Conservation (phyloP, 176 grass and related monocot species). For the Hyparrhenia diplandra region DNA sequence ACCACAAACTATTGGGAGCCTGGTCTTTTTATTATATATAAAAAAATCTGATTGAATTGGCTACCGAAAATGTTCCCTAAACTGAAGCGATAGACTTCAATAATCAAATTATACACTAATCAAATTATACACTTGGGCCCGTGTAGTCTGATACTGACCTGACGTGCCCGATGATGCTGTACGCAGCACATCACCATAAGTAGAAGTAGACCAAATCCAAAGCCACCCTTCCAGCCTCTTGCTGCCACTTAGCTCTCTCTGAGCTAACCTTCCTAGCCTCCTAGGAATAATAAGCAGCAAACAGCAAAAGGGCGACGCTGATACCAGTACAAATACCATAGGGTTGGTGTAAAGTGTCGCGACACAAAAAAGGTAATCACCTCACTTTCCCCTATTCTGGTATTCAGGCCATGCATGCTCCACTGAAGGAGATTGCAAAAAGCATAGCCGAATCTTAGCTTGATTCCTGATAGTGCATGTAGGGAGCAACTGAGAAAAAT, state of each 20-base stretch:
- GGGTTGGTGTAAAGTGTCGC: slow-evolving; percentile 18
- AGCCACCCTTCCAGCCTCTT: background rate
- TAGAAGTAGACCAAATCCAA: background rate
- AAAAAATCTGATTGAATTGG: background rate
- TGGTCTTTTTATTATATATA: too few relatives aligned
- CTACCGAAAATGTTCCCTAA: slow-evolving; percentile 1
- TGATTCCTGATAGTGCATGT: background rate
- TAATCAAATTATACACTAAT: background rate
- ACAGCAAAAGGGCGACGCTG: background rate
- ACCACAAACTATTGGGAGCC: background rate
- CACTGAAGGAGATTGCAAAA: slow-evolving; percentile 18
- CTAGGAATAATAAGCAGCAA: slow-evolving; percentile 9
- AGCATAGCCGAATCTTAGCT: slow-evolving; percentile 6
- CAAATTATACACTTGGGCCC: background rate
- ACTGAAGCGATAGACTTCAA: background rate
- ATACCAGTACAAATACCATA: slow-evolving; percentile 4
- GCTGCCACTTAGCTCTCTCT: background rate
- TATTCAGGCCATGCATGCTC: background rate
- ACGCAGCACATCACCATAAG: background rate
- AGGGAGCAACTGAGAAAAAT: slow-evolving; percentile 28
- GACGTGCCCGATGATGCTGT: background rate
- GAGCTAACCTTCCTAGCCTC: slow-evolving; percentile 7
- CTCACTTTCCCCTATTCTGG: background rate
- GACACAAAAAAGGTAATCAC: slow-evolving; percentile 17
- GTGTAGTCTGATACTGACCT: slow-evolving; percentile 5